A percentile compares a stretch with the other conserved stretches of the same genome.
phyloP scores from a whole-genome alignment of 2,329 filamentous ascomycete genomes.

The Fusarium lyarnte region DNA sequence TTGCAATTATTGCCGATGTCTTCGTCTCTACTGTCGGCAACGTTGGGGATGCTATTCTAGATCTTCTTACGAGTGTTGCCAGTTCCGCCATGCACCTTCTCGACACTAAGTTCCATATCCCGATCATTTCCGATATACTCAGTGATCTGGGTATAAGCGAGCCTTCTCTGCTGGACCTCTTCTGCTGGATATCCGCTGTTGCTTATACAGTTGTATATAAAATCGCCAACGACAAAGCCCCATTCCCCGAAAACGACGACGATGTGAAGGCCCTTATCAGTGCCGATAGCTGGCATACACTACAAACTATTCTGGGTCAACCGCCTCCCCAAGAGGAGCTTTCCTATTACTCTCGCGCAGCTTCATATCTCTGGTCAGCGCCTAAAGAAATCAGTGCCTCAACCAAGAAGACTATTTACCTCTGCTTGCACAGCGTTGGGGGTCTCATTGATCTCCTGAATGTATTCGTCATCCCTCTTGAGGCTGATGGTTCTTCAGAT shows the following conservation, averaged over 20 bases:
- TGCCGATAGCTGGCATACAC: background rate
- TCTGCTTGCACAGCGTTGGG: accelerated
- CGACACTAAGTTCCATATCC: background rate
- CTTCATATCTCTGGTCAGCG: background rate
- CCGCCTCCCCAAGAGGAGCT: background rate
- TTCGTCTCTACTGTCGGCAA: accelerated
- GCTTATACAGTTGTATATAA: background rate
- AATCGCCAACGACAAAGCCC: accelerated
- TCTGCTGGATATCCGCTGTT: background rate
- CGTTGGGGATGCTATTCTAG: background rate
- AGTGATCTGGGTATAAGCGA: background rate
- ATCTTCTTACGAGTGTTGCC: background rate
- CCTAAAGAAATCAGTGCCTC: accelerated
- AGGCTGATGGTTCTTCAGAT: background rate
- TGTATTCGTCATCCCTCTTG: background rate
- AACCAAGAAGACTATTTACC: accelerated
- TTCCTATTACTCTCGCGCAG: accelerated
- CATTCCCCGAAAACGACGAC: background rate
- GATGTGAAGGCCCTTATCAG: background rate
- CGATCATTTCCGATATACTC: background rate
- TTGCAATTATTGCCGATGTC: background rate
- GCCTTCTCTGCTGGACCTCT: background rate
- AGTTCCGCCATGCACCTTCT: background rate
- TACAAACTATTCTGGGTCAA: background rate
- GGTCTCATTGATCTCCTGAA: accelerated